Conservation (phyloP, 495 filamentous ascomycete genomes). For the Tetracladium setigerum region DNA sequence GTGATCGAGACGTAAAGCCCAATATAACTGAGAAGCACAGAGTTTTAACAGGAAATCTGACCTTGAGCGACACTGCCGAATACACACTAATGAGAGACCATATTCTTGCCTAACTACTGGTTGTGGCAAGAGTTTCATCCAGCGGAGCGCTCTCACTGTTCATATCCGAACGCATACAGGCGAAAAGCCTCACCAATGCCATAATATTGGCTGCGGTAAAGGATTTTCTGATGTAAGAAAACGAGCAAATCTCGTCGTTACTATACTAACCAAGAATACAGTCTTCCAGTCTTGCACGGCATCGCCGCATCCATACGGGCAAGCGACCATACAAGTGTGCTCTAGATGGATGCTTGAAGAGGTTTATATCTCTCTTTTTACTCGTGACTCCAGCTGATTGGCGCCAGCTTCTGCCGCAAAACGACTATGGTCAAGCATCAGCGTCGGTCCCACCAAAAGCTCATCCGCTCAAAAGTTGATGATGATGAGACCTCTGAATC, state of each 20-base stretch:
- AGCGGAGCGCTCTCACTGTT: constrained; percentile 79
- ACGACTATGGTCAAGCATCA: constrained; percentile 85
- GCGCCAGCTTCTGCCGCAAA: constrained; percentile 74
- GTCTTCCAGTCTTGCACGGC: constrained; percentile 83
- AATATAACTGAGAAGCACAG: constrained; percentile 36
- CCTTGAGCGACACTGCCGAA: constrained; percentile 78
- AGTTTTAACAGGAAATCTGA: constrained; percentile 93
- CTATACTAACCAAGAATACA: constrained; percentile 31
- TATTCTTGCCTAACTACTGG: constrained; percentile 61
- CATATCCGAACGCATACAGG: constrained; percentile 84
- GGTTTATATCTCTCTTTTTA: constrained; percentile 51
- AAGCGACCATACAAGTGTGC: constrained; percentile 76
- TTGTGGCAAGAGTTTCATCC: constrained; percentile 86
- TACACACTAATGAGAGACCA: constrained; percentile 85
- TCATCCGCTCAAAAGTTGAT: constrained; percentile 38
- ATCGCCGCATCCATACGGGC: constrained; percentile 81
- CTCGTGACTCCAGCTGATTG: constrained; percentile 6
- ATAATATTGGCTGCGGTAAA: constrained; percentile 70
- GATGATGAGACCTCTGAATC: constrained; percentile 50
- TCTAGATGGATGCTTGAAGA: constrained; percentile 71
- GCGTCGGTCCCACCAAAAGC: constrained; percentile 60
- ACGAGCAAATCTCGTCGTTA: too few relatives aligned
- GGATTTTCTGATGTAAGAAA: constrained; percentile 83
- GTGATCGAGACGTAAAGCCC: background rate
- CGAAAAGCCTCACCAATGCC: constrained; percentile 82